Percentiles rank a stretch among this genome's conserved stretches.
Conservation (phyloP, 106 monocot species). For the Chionographis japonica region DNA sequence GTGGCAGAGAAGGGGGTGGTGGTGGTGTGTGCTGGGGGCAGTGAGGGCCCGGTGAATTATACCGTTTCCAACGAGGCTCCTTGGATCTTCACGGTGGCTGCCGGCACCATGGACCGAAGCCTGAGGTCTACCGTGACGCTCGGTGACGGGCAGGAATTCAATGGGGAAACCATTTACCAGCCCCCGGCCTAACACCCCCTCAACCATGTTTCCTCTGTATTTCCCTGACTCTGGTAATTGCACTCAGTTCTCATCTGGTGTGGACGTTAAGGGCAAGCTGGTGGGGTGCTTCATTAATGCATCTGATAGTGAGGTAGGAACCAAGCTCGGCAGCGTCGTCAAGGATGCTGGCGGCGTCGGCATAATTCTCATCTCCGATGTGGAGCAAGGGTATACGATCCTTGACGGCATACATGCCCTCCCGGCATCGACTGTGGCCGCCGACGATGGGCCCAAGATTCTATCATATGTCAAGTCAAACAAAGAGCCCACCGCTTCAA, state of each 20-base stretch:
- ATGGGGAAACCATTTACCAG: no score
- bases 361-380: not conserved
- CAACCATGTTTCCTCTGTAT: no score
- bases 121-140: not conserved
- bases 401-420: not conserved
- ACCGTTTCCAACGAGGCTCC: not conserved
- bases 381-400: not conserved
- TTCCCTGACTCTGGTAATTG: no score
- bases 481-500: not conserved
- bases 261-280: conserved; percentile 7
- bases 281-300: not conserved
- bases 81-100: conserved; percentile 10
- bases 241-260: no score
- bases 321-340: not conserved
- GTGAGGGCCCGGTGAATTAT: not conserved
- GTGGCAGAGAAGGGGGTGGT: no score
- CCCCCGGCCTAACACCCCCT: no score
- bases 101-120: conserved; percentile 1
- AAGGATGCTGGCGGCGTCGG: not conserved
- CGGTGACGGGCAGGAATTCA: conserved; percentile 5
- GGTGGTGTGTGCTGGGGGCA: no score
- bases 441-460: not conserved
- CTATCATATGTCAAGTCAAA: not conserved
- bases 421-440: not conserved
- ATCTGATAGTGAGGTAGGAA: not conserved